Base-by-base conservation (phyloP, 1,139 yeast genomes). In the Kodamaea suecica region DNA sequence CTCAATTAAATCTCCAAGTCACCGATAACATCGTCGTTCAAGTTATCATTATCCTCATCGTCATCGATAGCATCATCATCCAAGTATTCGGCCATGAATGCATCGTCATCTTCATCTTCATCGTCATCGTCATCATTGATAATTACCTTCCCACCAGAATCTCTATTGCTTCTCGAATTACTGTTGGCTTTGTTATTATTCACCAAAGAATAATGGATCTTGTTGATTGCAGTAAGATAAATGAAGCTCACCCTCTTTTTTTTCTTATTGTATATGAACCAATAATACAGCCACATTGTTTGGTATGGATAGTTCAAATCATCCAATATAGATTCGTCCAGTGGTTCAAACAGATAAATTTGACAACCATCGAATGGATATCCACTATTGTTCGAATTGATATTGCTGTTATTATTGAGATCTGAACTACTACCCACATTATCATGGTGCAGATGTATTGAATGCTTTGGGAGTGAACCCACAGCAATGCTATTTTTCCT, bases 181-280 rank as follows among this genome's bases (percentile, higher is more conserved):
- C 45, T 52, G 23, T 33, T 34, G 6, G 27, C 35, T 25, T 38
- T 30, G 11, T 28, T 34, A 31, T 40, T 49, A 42, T 63, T 63
- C n/a, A 64, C 49, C 45, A 49, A 53, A 2, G 66, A 58, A 42
- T 62, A 64, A 46, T 70, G 73, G 8, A 63, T 53, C 41, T 66
- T 63, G 41, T 68, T 69, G 35, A 70, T 62, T 1, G 73, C 76
- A 4, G 65, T 65, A 38, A 70, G 53, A 50, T 87, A 85, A 20
- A 92, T 59, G 54, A 84, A 92, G 1, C 95, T 87, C 3, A 92
- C 97, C 44, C 97, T 74, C 63, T 90, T 92, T 60, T 84, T 78
- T 52, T 86, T 84, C 59, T 86, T 88, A 62, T 87, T 92, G 61
- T 85, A 88, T 35, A 92, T 80, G 57, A 92, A 92, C 84, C 95